Base-by-base conservation (phyloP, 225 moss, liverwort and hornwort genomes). In the Sphagnum tenellum region DNA sequence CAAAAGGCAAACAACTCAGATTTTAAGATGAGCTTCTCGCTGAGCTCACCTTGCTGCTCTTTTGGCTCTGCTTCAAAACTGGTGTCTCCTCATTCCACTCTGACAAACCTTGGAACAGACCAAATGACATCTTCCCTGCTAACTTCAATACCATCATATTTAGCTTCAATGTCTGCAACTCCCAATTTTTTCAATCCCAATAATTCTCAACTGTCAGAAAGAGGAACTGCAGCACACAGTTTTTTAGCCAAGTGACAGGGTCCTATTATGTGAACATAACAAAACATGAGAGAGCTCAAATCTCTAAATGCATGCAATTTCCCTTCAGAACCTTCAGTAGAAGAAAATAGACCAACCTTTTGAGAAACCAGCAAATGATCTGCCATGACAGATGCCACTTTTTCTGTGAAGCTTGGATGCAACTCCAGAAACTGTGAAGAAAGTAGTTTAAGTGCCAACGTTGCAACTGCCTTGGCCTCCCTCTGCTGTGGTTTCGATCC, bases 131-230 rank as follows among this genome's bases (percentile, higher is more conserved):
- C 49, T 68, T 71, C 53, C 69, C 70, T 61, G 88, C 79, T 67
- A 80, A 74, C 76, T 78, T 75, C 63, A 92, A 72, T 44, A 80
- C 78, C 59, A 57, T 60, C 76, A 77, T 61, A 69, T 84, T 90
- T 49, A 98, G 74, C 70, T 76, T 79, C 73, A 81, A 77, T 9
- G 88, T 96, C 94, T 94, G 87, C 64, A 67, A 7, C 29, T 29
- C 29, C 29, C 29, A 29, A 29, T 0, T 29, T 29, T 29, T 29
- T 29, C 29, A 29, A 29, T 29, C 29, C 29, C 29, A 29, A 29
- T 29, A 29, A 29, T 29, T 29, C 29, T 29, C 29, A 29, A 29
- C 29, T 1, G 1, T 29, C 29, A 29, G 29, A 29, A 29, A 29
- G 29, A 29, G 29, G 29, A 29, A 29, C 29, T 29, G 29, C 29